Evolutionary conservation across 192 early-diverging fungal species (phyloP), one percentile per base, ranked within the genome.

Genomic region (Spizellomyces punctatus): DNA sequence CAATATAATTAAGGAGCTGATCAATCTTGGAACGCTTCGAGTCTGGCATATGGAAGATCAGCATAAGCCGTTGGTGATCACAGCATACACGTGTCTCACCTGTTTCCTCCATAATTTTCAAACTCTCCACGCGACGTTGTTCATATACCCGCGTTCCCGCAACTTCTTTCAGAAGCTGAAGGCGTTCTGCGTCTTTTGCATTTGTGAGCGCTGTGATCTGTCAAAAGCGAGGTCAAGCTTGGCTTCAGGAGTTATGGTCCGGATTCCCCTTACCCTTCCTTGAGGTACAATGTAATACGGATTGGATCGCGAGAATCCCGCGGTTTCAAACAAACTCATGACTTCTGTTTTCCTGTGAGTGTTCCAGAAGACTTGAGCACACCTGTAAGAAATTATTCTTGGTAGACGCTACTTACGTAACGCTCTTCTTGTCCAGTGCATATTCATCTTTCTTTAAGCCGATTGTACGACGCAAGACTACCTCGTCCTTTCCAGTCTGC

Each of bases 201-300:
- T 96, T 95, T 14, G 96, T 98, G 58, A 99, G 83, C 1, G 91
- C 90, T 16, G 89, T 96, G 56, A 99, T 90, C 91, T 94, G 64
- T 22, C 36, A 52, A 65, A 10, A 69, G 44, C 49, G 6, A 73
- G 12, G 17, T 61, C 59, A 61, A 19, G 14, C 14, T n/a, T 54
- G 50, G 50, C 12, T 2, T 9, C 17, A 62, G 21, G 12, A 54
- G 4, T 0, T 54, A 19, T 12, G 50, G 17, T 19, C 12, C 1
- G 12, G 50, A 54, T 12, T 54, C 4, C 12, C 86, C 27, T 44
- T 87, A 93, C 92, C 67, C 91, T 85, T 46, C 97, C 97, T 81
- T 99, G 97, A 3, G 97, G 97, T 27, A 99, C 96, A 82, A 99
- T 96, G 66, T 97, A 98, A 80, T 97, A 99, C 10, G 97, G 97